Evolutionary conservation across 176 grass and related monocot genomes (phyloP).

Genomic region (Chloris gayana): DNA sequence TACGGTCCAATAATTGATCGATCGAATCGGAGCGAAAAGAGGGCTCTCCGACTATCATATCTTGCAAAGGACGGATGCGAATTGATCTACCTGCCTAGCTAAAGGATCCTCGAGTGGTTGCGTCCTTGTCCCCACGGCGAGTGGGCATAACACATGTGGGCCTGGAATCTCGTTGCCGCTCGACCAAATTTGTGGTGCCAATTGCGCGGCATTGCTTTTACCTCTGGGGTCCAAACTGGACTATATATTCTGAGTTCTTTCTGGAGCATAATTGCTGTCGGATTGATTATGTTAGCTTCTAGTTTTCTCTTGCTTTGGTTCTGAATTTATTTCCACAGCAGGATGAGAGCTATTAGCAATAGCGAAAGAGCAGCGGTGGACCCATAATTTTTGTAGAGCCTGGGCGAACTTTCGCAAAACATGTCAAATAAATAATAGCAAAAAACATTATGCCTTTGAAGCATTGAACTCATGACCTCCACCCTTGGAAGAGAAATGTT

Average conservation of each 20-base stretch:
- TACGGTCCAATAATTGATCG: conserved; percentile 24
- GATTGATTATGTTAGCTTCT: background rate
- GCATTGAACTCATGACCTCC: no score
- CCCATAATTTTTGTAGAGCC: no score
- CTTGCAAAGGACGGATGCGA: conserved; percentile 8
- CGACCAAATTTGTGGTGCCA: conserved; percentile 7
- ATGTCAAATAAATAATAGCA: no score
- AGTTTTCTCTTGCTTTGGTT: background rate
- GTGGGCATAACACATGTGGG: conserved; percentile 37
- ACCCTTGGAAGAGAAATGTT: no score
- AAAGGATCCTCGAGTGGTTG: background rate
- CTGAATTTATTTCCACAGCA: background rate
- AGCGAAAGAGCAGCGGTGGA: no score
- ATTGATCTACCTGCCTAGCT: conserved; percentile 2
- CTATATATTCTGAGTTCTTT: background rate
- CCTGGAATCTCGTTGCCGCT: conserved; percentile 12
- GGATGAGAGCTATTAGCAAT: no score
- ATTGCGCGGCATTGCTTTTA: background rate
- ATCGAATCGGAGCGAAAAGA: conserved; percentile 24
- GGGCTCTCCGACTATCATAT: background rate
- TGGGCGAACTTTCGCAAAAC: no score
- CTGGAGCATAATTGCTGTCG: background rate
- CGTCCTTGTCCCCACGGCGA: conserved; percentile 30
- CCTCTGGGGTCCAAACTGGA: background rate
- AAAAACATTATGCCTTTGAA: no score